Evolutionary conservation across 2,329 filamentous ascomycete species (phyloP).

Genomic region (Penicillium sp.): DNA sequence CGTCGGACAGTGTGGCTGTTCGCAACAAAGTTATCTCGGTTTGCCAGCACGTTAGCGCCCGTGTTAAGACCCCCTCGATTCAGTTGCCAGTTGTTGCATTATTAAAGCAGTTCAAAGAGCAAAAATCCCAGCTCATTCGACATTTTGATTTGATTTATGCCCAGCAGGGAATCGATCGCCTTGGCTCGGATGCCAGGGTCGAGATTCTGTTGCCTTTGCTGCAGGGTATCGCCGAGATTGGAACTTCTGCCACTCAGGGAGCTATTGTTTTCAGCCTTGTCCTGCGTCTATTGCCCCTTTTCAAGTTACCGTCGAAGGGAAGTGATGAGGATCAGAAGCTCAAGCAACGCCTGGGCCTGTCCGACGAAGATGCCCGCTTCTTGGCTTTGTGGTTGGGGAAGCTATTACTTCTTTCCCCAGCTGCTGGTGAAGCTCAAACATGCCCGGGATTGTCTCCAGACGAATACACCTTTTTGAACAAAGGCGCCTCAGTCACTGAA

Average conservation of each 20-base stretch:
- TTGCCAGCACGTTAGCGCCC: constrained; percentile 69
- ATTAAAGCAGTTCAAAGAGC: constrained; percentile 84
- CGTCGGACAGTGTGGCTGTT: constrained; percentile 75
- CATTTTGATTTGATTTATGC: constrained; percentile 89
- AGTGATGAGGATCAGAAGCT: constrained; percentile 73
- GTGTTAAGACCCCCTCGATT: constrained; percentile 61
- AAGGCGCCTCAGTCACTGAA: constrained; percentile 45
- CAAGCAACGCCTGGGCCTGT: constrained; percentile 64
- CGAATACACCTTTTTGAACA: constrained; percentile 69
- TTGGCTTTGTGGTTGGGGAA: constrained; percentile 74
- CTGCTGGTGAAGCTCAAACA: constrained; percentile 38
- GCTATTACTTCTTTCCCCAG: constrained; percentile 66
- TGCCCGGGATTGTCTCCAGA: constrained; percentile 63
- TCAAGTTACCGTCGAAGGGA: constrained; percentile 67
- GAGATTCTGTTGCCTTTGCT: constrained; percentile 70
- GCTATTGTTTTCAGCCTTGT: constrained; percentile 78
- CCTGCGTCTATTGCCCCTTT: constrained; percentile 69
- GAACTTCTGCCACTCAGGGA: constrained; percentile 54
- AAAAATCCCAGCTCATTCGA: constrained; percentile 69
- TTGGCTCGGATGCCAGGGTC: constrained; percentile 62
- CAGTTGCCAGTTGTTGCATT: constrained; percentile 80
- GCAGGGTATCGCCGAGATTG: constrained; percentile 62
- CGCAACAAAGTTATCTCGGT: constrained; percentile 73
- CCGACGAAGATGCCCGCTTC: constrained; percentile 69
- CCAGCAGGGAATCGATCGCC: constrained; percentile 71